Percentiles rank a stretch among this genome's conserved stretches.
Conservation (phyloP, 169 alveolate genomes). For the Ichthyophthirius multifiliis region DNA sequence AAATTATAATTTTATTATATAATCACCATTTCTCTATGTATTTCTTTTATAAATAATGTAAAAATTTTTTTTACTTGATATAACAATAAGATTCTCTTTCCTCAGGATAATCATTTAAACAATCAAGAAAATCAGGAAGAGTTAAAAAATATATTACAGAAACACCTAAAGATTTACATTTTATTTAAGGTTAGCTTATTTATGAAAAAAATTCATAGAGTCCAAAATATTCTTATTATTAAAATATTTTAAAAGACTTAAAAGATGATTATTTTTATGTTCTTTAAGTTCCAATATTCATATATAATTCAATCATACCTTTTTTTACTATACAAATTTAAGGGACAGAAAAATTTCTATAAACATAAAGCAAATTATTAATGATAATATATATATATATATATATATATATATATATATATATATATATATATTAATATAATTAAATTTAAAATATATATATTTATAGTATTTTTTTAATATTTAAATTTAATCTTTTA, state of each 20-base stretch:
- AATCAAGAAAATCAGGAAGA: background rate
- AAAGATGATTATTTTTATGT: background rate
- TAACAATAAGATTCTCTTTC: constrained; percentile 1
- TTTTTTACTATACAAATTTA: background rate
- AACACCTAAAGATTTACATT: background rate
- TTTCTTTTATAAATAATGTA: background rate
- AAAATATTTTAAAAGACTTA: background rate
- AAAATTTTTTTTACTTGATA: background rate
- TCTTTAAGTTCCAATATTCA: background rate
- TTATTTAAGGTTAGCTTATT: background rate
- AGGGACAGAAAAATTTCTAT: no score
- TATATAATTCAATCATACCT: background rate
- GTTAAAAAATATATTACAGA: background rate
- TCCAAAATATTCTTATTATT: background rate
- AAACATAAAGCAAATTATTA: no score
- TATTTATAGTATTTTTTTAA: no score
- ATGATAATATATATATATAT: no score
- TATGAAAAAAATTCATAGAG: background rate
- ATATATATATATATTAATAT: background rate
- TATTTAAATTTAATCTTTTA: no score
- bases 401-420: no score
- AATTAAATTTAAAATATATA: background rate
- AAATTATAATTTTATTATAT: background rate
- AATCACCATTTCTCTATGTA: background rate
- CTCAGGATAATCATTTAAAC: background rate